Conservation (phyloP, 2,329 filamentous ascomycete species). For the Penicillium sp. region DNA sequence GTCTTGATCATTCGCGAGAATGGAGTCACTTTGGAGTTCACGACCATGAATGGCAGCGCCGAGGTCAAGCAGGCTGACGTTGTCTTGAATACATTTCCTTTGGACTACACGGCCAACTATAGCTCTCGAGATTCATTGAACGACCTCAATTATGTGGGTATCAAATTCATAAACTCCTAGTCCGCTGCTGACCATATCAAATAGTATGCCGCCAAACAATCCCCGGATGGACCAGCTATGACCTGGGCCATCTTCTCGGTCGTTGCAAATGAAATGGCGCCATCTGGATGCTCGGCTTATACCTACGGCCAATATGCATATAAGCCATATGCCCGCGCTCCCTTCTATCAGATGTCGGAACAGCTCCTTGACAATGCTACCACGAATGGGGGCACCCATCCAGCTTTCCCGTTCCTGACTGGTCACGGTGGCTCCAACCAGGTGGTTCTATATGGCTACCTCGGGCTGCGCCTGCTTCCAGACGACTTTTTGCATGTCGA, state of each 20-base stretch:
- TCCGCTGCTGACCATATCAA: slow-evolving; percentile 2
- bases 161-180: not conserved
- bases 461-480: slow-evolving; percentile 57
- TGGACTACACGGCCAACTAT: slow-evolving; percentile 55
- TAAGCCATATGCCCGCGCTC: slow-evolving; percentile 58
- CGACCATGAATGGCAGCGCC: slow-evolving; percentile 60
- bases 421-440: slow-evolving; percentile 65
- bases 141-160: slow-evolving; percentile 57
- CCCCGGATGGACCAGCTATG: slow-evolving; percentile 63
- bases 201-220: slow-evolving; percentile 62
- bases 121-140: slow-evolving; percentile 45
- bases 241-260: slow-evolving; percentile 66
- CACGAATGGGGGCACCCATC: slow-evolving; percentile 60
- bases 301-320: slow-evolving; percentile 61
- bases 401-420: slow-evolving; percentile 65
- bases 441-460: slow-evolving; percentile 61
- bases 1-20: slow-evolving; percentile 54
- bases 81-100: slow-evolving; percentile 59
- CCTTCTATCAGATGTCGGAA: slow-evolving; percentile 67
- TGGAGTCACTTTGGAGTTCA: slow-evolving; percentile 59
- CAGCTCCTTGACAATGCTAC: slow-evolving; percentile 58
- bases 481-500: slow-evolving; percentile 56
- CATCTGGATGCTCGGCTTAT: slow-evolving; percentile 61
- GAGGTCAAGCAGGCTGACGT: slow-evolving; percentile 67
- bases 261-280: slow-evolving; percentile 59